Percentiles rank a stretch among this genome's conserved stretches.
These are phyloP conservation scores for Insectozyma bohioensis DNA, from an alignment of 1,139 yeast genomes.

Conservation along the genomic window DNA sequence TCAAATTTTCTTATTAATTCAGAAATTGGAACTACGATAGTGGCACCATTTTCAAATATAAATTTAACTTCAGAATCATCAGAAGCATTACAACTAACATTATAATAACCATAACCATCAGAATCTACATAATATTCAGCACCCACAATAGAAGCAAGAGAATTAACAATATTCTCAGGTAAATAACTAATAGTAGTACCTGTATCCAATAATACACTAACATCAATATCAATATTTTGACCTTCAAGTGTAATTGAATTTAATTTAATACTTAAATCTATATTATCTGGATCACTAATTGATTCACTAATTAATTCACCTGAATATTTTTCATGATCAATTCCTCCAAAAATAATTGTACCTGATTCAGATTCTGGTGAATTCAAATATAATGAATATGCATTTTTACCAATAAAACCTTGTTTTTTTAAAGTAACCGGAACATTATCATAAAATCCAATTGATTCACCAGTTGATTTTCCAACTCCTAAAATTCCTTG, in stretches of 20 bases:
- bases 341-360: slow-evolving; percentile 29
- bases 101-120: slow-evolving; percentile 8
- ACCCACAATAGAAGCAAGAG: slow-evolving; percentile 23
- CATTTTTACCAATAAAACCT: slow-evolving; percentile 49
- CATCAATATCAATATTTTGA: neutral
- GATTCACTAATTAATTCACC: slow-evolving; percentile 19
- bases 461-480: too few relatives aligned
- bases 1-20: slow-evolving; percentile 5
- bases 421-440: slow-evolving; percentile 28
- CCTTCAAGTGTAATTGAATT: slow-evolving; percentile 4
- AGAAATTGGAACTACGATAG: slow-evolving; percentile 8
- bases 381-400: slow-evolving; percentile 36
- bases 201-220: slow-evolving; percentile 19
- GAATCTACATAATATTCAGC: slow-evolving; percentile 9
- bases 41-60: slow-evolving; percentile 8
- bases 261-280: slow-evolving; percentile 5
- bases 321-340: slow-evolving; percentile 26
- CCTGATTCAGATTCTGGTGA: slow-evolving; percentile 22
- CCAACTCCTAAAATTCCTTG: slow-evolving; percentile 24
- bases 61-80: slow-evolving; percentile 15
- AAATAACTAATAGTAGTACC: slow-evolving; percentile 32
- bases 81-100: slow-evolving; percentile 4
- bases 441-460: slow-evolving; percentile 30
- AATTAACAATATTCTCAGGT: slow-evolving; percentile 17
- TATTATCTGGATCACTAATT: slow-evolving; percentile 5